These are phyloP conservation scores for Aspergillus hancockii DNA, from an alignment of 495 filamentous ascomycete genomes.

Conservation along the genomic window DNA sequence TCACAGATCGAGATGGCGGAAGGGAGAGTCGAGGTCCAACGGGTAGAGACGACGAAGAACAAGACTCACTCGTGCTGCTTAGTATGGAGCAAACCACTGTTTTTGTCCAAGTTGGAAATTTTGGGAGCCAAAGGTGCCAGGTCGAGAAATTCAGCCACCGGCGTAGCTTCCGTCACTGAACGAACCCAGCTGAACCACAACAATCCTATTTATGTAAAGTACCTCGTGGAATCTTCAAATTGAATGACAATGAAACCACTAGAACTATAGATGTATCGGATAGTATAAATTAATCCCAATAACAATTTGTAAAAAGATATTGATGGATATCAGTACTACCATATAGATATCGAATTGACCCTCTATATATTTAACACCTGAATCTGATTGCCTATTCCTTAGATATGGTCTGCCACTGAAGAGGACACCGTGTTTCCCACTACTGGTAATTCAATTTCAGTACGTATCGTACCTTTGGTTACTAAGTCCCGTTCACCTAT, in stretches of 20 bases:
- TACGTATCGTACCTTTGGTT: constrained; percentile 1
- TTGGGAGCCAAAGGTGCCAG: constrained; percentile 31
- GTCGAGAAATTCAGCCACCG: constrained; percentile 33
- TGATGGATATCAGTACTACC: not conserved
- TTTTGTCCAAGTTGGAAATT: constrained; percentile 26
- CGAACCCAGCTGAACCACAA: constrained; percentile 4
- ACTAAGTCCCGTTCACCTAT: not conserved
- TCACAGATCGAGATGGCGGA: constrained; percentile 12
- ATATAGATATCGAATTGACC: not conserved
- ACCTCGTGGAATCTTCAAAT: not conserved
- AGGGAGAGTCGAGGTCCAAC: constrained; percentile 9
- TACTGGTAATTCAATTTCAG: constrained; percentile 4
- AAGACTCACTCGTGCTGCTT: constrained; percentile 7
- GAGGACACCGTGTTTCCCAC: constrained; percentile 50
- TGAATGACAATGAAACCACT: constrained; percentile 1
- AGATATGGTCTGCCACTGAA: constrained; percentile 22
- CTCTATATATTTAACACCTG: too few species aligned
- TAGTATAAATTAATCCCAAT: not conserved
- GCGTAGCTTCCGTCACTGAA: constrained; percentile 41
- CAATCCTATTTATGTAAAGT: not conserved
- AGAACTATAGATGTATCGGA: not conserved
- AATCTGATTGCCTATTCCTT: constrained; percentile 2
- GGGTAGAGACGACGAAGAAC: constrained; percentile 15
- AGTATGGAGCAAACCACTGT: constrained; percentile 18
- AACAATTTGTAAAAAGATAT: not conserved